Base-by-base conservation (phyloP, 768 basidiomycete genomes). In the Boletus rubropictus region DNA sequence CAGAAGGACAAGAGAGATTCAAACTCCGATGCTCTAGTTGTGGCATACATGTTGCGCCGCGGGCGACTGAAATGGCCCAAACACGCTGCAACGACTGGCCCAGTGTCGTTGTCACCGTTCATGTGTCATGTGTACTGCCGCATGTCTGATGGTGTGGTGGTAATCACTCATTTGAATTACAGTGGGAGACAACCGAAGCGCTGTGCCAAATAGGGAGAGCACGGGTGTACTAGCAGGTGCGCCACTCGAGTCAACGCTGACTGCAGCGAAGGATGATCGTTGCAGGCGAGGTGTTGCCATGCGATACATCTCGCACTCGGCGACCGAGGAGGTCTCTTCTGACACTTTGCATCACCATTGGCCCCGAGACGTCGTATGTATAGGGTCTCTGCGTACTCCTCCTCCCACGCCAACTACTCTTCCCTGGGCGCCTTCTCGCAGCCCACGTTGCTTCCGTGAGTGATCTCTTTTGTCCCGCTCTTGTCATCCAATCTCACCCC, bases 21-120 rank as follows among this genome's bases (percentile, higher is more conserved):
- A 62, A 65, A 66, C 64, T 68, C 64, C 64, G 64, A 52, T 35
- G 3, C 14, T 52, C 46, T 50, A 42, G 46, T 49, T 52, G 64
- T 65, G 64, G 65, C 64, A 34, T 49, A 42, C 17, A 33, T 37
- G 31, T 9, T 33, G 34, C 24, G 17, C 50, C n/a, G 46, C 49
- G 20, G 18, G 22, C n/a, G 17, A 15, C n/a, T 10, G 6, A 22
- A 17, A 11, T 12, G 31, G 0, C 29, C 31, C 18, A 14, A 31
- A 20, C 40, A 41, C 28, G 28, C 11, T 7, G 5, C 28, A 38
- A 27, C 24, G 20, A 22, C 12, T 32, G 49, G 34, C 39, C 20
- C 31, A 3, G 7, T 32, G 42, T 31, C 14, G 31, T 28, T 47
- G 55, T 49, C 52, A 48, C 21, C n/a, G 29, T 41, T 47, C 44